Evolutionary conservation across 164 flowering plant genomes (phyloP).

Genomic region (Stephania japonica): DNA sequence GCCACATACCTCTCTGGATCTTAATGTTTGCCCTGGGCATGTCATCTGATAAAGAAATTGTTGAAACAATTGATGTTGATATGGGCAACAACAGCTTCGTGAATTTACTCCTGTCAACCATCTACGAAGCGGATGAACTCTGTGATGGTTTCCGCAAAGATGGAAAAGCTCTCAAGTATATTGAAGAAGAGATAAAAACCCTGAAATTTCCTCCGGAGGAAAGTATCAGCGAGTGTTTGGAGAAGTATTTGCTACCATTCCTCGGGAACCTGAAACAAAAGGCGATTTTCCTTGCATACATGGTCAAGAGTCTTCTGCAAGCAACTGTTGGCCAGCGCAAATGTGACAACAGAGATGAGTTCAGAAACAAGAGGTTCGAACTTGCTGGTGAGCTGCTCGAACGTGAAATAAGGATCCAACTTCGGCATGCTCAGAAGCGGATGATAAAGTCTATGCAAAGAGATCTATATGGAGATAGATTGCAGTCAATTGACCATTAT

Average conservation of each 20-base stretch:
- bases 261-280: conserved; percentile 40
- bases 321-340: conserved; percentile 57
- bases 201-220: conserved; percentile 63
- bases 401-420: conserved; percentile 62
- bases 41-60: conserved; percentile 62
- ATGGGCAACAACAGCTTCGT: conserved; percentile 36
- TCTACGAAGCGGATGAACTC: conserved; percentile 59
- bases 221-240: conserved; percentile 41
- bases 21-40: conserved; percentile 83
- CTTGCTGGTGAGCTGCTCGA: conserved; percentile 78
- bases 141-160: conserved; percentile 49
- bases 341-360: conserved; percentile 76
- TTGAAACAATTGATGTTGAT: conserved; percentile 52
- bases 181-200: conserved; percentile 28
- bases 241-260: conserved; percentile 50
- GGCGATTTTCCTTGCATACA: conserved; percentile 79
- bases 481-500: conserved; percentile 68
- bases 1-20: conserved; percentile 70
- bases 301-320: conserved; percentile 74
- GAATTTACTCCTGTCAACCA: conserved; percentile 65
- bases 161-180: conserved; percentile 32
- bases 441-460: conserved; percentile 78
- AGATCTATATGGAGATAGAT: conserved; percentile 66
- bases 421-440: conserved; percentile 67
- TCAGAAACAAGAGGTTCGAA: conserved; percentile 80